phyloP scores from a whole-genome alignment of 2,329 filamentous ascomycete genomes.

The Calonectria hawksworthii region DNA sequence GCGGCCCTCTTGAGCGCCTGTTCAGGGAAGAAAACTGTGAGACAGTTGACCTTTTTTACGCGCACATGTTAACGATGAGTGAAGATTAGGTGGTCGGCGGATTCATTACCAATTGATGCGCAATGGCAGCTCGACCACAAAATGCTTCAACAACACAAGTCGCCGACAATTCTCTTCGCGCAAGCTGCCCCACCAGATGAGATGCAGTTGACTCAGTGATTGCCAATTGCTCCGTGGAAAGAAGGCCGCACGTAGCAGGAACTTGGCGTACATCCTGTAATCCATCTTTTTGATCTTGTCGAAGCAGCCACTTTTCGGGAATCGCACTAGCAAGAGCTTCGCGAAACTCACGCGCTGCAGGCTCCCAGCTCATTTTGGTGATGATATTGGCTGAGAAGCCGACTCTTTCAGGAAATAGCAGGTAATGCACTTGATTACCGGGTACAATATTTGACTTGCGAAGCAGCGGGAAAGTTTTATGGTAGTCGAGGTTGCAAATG shows the following conservation, averaged over 20 bases:
- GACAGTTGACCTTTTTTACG: neutral
- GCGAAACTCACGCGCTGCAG: neutral
- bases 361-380: neutral
- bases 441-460: too few species aligned
- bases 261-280: neutral
- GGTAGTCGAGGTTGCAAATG: neutral
- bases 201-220: neutral
- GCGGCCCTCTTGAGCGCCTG: slow-evolving; percentile 1
- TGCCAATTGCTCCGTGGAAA: neutral
- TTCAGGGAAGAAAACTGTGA: slow-evolving; percentile 17
- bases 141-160: neutral
- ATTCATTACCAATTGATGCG: neutral
- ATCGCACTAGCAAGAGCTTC: neutral
- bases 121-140: neutral
- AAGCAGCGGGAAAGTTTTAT: too few species aligned
- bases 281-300: neutral
- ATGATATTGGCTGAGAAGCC: too few species aligned
- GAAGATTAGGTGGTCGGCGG: neutral
- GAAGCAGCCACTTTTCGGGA: neutral
- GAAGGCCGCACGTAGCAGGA: neutral
- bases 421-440: neutral
- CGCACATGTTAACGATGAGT: neutral
- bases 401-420: neutral
- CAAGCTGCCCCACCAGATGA: neutral
- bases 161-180: neutral